Base-by-base conservation (phyloP, 306 rosid species). In the Fragaria nilgerrensis region DNA sequence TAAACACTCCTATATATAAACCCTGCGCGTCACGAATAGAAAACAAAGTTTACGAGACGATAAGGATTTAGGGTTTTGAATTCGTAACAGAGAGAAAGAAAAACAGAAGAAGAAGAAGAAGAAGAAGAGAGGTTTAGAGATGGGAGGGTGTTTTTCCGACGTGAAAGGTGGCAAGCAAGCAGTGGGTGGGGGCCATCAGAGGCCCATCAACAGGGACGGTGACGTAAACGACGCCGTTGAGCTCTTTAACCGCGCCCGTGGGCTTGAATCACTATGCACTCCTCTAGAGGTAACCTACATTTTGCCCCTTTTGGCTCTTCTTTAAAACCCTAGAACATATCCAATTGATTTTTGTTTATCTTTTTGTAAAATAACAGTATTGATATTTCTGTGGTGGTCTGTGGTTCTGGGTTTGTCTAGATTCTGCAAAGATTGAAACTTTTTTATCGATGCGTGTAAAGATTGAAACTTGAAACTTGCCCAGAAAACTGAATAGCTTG, bases 141-240 rank as follows among this genome's bases (percentile, higher is more conserved):
- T 92, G 93, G 97, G 97, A 52, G 84, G 85, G 5, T 92, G 97
- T 43, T 80, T 78, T n/a, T 90, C 98, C 1, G 98, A 93, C 59
- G 34, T 80, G 50, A 48, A 78, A 23, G 98, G 95, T 29, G 98
- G 92, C 3, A 83, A 82, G 68, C 82, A 84, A 3, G 96, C 85
- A 0, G 85, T 91, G 4, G 96, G 97, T 1, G 94, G 83, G 68
- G 64, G 48, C 61, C 84, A 32, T 19, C 75, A 39, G 29, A 79
- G 70, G 41, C 73, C 86, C 9, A 67, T 65, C 36, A 17, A 13
- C 55, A 7, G 22, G 17, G 53, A 32, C 69, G 61, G 10, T 48
- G 64, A 48, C 20, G 39, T 13, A 12, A 93, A 91, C 81, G 96
- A 93, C 78, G 96, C 96, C 61, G 89, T 93, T 5, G 89, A 89